Evolutionary conservation across 257 asterid species (phyloP).

Genomic region (Solanum gracilifrons): DNA sequence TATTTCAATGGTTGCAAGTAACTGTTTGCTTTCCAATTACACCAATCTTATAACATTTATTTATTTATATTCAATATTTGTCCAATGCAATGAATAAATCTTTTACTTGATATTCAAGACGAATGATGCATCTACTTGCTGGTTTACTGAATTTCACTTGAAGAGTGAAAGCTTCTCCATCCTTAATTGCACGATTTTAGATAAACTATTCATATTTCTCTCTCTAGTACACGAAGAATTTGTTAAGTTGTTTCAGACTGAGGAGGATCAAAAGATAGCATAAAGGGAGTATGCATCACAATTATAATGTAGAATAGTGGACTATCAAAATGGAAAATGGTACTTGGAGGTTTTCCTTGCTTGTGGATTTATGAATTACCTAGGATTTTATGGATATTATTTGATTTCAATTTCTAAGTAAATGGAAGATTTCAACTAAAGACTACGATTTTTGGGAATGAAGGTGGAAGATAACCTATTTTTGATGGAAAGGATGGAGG

Average conservation of each 20-base stretch:
- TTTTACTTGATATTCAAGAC: background rate
- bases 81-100: background rate
- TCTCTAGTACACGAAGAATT: background rate
- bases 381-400: background rate
- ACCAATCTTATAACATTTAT: background rate
- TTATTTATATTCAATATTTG: background rate
- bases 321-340: background rate
- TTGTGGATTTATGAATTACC: background rate
- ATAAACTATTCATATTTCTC: background rate
- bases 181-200: background rate
- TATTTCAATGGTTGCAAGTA: background rate
- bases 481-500: background rate
- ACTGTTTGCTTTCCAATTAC: background rate
- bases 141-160: background rate
- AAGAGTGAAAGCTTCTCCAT: background rate
- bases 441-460: background rate
- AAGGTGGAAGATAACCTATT: background rate
- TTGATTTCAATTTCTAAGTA: background rate
- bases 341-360: background rate
- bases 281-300: background rate
- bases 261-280: background rate
- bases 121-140: background rate
- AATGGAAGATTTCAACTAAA: background rate
- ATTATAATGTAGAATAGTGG: background rate
- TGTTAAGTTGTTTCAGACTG: background rate